Evolutionary conservation across 495 filamentous ascomycete species (phyloP).

Genomic region (Parmelia sp.): DNA sequence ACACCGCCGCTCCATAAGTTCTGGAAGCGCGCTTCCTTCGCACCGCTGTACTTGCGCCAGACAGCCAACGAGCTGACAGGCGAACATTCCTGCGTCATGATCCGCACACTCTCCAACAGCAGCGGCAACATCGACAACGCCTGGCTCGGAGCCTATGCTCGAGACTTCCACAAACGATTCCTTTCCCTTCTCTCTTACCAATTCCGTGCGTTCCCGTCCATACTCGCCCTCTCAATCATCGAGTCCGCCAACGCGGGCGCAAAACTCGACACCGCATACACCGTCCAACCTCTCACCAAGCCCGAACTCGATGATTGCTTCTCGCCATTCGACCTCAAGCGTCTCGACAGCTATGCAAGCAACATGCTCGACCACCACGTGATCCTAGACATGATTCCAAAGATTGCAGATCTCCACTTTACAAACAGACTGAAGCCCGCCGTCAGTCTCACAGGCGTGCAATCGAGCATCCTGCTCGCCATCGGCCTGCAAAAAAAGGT

Average conservation of each 20-base stretch:
- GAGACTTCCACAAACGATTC: slow-evolving; percentile 90
- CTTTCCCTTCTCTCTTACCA: slow-evolving; percentile 81
- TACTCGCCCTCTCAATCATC: slow-evolving; percentile 79
- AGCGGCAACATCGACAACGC: slow-evolving; percentile 61
- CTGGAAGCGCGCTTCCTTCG: slow-evolving; percentile 85
- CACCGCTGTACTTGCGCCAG: slow-evolving; percentile 89
- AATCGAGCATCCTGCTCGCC: slow-evolving; percentile 78
- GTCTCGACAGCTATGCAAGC: slow-evolving; percentile 89
- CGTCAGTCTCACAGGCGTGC: slow-evolving; percentile 68
- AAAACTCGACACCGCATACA: slow-evolving; percentile 46
- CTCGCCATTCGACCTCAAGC: slow-evolving; percentile 89
- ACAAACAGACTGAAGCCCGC: slow-evolving; percentile 58
- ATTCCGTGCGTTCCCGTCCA: slow-evolving; percentile 77
- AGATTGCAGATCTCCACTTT: slow-evolving; percentile 76
- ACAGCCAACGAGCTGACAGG: slow-evolving; percentile 94
- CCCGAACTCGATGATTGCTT: slow-evolving; percentile 63
- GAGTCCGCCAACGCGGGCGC: slow-evolving; percentile 75
- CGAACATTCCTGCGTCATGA: slow-evolving; percentile 97
- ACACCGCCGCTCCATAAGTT: slow-evolving; percentile 88
- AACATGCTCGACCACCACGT: slow-evolving; percentile 97
- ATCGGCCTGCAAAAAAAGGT: slow-evolving; percentile 86
- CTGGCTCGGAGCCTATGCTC: slow-evolving; percentile 85
- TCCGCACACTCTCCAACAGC: slow-evolving; percentile 61
- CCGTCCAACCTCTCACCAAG: slow-evolving; percentile 55
- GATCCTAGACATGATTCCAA: slow-evolving; percentile 86